These are phyloP conservation scores for Vigna unguiculata DNA, from an alignment of 306 rosid species.

Conservation along the genomic window DNA sequence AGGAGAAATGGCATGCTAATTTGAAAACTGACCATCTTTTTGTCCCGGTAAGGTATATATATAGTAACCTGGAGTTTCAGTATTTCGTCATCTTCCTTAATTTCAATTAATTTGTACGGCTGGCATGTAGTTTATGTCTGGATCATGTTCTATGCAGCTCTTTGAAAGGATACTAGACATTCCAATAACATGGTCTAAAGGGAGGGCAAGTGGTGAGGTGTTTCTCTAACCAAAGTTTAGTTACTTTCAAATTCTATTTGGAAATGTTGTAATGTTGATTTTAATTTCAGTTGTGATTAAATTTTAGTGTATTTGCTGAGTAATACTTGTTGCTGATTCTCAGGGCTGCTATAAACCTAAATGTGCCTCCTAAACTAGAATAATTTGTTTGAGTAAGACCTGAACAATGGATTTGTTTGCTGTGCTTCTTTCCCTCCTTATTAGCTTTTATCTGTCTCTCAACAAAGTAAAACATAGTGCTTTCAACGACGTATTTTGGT, in stretches of 20 bases:
- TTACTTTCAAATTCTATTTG: conserved; percentile 13
- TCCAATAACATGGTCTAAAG: conserved; percentile 89
- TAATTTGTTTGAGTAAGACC: not conserved
- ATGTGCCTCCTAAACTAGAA: conserved; percentile 21
- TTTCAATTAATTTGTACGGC: conserved; percentile 29
- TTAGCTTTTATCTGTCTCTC: conserved; percentile 16
- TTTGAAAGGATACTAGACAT: conserved; percentile 90
- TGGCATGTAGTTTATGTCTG: conserved; percentile 41
- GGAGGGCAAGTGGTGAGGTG: conserved; percentile 97
- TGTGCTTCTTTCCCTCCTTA: conserved; percentile 8
- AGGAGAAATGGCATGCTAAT: conserved; percentile 93
- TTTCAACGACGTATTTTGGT: conserved; percentile 2
- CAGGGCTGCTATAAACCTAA: conserved; percentile 1
- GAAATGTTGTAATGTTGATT: conserved; percentile 21
- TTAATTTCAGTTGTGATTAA: conserved; percentile 19
- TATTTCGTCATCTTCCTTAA: not conserved
- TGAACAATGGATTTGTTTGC: not conserved
- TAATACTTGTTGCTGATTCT: conserved; percentile 10
- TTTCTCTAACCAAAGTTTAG: conserved; percentile 58
- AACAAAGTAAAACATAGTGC: not conserved
- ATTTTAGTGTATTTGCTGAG: not conserved
- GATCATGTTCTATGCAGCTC: conserved; percentile 66
- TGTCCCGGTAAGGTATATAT: conserved; percentile 82
- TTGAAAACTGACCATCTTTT: conserved; percentile 74
- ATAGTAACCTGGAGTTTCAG: conserved; percentile 35